Evolutionary conservation across 306 rosid species (phyloP), one percentile per base, ranked within the genome.

Genomic region (Gynostemma pentaphyllum): DNA sequence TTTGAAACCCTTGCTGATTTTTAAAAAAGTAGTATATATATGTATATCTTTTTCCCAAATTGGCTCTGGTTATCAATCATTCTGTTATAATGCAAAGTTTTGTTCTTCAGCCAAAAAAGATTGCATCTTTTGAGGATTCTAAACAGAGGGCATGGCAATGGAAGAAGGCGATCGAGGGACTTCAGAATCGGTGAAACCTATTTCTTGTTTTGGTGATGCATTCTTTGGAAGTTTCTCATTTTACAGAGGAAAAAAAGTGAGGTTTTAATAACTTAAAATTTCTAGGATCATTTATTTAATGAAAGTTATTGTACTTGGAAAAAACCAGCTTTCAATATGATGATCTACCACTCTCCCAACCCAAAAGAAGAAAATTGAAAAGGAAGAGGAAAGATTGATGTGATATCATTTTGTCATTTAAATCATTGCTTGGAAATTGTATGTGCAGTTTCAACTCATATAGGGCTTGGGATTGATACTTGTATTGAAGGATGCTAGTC

Each of bases 151-250:
- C 97, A 4, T 78, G 78, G 79, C 94, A 84, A 54, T 94, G 97
- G 99, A 94, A 94, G 83, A 94, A 89, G 82, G 94, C 97, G 10
- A 94, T 94, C 5, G 99, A 94, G 78, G 99, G 80, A 66, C 97
- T 94, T 82, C 97, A 94, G 74, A 94, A 86, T 73, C 80, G 86
- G 85, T 94, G 94, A 89, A 64, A 73, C 66, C 39, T 42, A 37
- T 72, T 62, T 32, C 8, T 52, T 70, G 64, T 79, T 70, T 70
- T 60, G 74, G 70, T 70, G 26, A 69, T 68, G 59, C 49, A 76
- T 73, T 84, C 74, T 77, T 75, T 80, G 67, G 64, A 62, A 71
- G 64, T 47, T 54, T 64, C n/a, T 72, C 54, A 62, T 71, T 64
- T 59, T 80, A 77, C 48, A 79, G 83, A 75, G 72, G 73, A 74